These are phyloP conservation scores for Madurella mycetomatis DNA, from an alignment of 2,329 filamentous ascomycete species.

Conservation along the genomic window DNA sequence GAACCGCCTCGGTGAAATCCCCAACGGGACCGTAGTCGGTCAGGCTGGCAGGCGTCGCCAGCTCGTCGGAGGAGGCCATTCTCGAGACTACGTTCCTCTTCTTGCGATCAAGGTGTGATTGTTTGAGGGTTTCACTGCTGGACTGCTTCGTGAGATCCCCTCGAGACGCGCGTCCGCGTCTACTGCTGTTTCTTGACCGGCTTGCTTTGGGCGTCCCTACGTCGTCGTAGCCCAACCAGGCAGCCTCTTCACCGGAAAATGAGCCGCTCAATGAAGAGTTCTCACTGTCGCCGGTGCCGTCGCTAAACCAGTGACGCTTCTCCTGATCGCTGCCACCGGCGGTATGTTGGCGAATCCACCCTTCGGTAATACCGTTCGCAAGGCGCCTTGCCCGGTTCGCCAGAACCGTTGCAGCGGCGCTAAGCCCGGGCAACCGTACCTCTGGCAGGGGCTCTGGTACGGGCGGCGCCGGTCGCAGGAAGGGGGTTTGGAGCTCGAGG, in stretches of 20 bases:
- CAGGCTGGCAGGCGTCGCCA: constrained; percentile 15
- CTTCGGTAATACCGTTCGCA: constrained; percentile 65
- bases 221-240: constrained; percentile 47
- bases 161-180: constrained; percentile 28
- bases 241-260: constrained; percentile 44
- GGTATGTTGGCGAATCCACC: constrained; percentile 84
- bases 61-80: constrained; percentile 27
- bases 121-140: constrained; percentile 54
- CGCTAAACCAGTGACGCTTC: constrained; percentile 77
- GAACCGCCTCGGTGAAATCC: background rate
- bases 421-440: constrained; percentile 38
- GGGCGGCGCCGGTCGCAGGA: constrained; percentile 53
- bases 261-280: constrained; percentile 70
- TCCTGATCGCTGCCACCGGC: constrained; percentile 65
- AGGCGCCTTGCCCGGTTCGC: constrained; percentile 59
- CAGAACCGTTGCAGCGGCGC: constrained; percentile 57
- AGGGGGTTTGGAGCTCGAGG: constrained; percentile 58
- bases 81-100: constrained; percentile 15
- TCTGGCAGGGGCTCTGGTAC: constrained; percentile 36
- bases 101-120: constrained; percentile 29
- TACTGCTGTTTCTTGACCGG: constrained; percentile 29
- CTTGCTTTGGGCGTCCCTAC: constrained; percentile 45
- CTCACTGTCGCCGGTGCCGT: constrained; percentile 69
- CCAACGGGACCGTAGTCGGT: constrained; percentile 13
- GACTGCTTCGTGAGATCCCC: constrained; percentile 45